These are phyloP conservation scores for Coemansia sp. DNA, from an alignment of 192 early-diverging fungal genomes.

Conservation along the genomic window DNA sequence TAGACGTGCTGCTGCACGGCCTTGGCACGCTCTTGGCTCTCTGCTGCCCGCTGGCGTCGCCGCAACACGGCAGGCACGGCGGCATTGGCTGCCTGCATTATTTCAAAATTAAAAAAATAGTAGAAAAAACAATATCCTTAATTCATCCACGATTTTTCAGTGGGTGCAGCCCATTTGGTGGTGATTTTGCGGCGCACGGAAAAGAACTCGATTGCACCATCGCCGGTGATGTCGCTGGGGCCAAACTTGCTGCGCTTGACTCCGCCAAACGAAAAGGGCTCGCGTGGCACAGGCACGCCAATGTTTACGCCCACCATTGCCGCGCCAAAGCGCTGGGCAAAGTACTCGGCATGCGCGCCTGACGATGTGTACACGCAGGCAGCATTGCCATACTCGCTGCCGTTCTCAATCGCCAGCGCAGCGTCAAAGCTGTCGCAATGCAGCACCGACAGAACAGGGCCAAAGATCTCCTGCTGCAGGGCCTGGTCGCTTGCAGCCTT, in stretches of 20 bases:
- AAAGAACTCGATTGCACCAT: slow-evolving; percentile 74
- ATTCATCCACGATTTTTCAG: slow-evolving; percentile 60
- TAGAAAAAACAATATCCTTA: background rate
- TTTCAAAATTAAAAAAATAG: background rate
- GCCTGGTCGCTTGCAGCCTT: slow-evolving; percentile 57
- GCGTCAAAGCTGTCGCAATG: slow-evolving; percentile 56
- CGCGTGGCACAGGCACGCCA: slow-evolving; percentile 67
- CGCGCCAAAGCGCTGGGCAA: slow-evolving; percentile 64
- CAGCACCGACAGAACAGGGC: slow-evolving; percentile 71
- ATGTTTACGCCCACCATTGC: slow-evolving; percentile 83
- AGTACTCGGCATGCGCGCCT: slow-evolving; percentile 67
- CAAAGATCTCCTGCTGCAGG: slow-evolving; percentile 80
- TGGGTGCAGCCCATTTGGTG: slow-evolving; percentile 70
- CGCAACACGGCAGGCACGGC: slow-evolving; percentile 29
- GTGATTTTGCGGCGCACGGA: slow-evolving; percentile 70
- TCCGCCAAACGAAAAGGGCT: slow-evolving; percentile 83
- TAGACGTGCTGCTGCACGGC: slow-evolving; percentile 29
- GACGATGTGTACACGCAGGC: slow-evolving; percentile 69
- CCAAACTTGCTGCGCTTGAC: slow-evolving; percentile 69
- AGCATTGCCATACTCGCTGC: slow-evolving; percentile 66
- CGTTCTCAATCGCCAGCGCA: slow-evolving; percentile 73
- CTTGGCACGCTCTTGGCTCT: background rate
- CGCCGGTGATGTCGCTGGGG: slow-evolving; percentile 69
- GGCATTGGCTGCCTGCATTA: slow-evolving; percentile 1
- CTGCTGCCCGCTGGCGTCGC: slow-evolving; percentile 7